A percentile compares a stretch with the other conserved stretches of the same genome.
These are phyloP conservation scores for Kuraishia hungarica DNA, from an alignment of 805 yeast species.

Conservation along the genomic window DNA sequence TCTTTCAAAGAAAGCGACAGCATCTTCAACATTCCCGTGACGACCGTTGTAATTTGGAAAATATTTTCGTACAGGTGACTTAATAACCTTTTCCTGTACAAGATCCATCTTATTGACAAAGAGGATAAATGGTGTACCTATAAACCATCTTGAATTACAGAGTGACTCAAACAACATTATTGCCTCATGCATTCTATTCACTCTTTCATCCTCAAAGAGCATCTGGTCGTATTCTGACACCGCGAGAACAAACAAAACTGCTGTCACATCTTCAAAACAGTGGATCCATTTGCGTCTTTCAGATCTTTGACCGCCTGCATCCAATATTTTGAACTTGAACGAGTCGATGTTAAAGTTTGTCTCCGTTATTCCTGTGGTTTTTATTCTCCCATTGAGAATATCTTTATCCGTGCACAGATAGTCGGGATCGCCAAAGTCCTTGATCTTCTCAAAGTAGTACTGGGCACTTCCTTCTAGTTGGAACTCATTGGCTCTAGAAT, in stretches of 20 bases:
- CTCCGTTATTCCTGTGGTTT: slow-evolving; percentile 93
- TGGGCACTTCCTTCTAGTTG: slow-evolving; percentile 80
- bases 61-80: slow-evolving; percentile 58
- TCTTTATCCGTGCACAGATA: slow-evolving; percentile 76
- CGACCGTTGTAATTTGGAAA: slow-evolving; percentile 75
- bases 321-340: slow-evolving; percentile 67
- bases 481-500: slow-evolving; percentile 58
- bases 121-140: slow-evolving; percentile 77
- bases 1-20: slow-evolving; percentile 61
- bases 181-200: slow-evolving; percentile 87
- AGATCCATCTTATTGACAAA: slow-evolving; percentile 86
- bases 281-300: slow-evolving; percentile 94
- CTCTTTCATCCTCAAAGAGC: slow-evolving; percentile 82
- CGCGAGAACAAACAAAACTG: slow-evolving; percentile 82
- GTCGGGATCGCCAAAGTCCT: slow-evolving; percentile 50
- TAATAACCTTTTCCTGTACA: slow-evolving; percentile 59
- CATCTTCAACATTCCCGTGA: slow-evolving; percentile 56
- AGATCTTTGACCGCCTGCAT: slow-evolving; percentile 94
- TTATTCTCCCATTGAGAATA: slow-evolving; percentile 82
- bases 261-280: slow-evolving; percentile 84
- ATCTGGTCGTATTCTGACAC: slow-evolving; percentile 89
- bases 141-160: slow-evolving; percentile 81
- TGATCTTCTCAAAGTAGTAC: slow-evolving; percentile 72
- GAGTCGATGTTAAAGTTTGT: slow-evolving; percentile 63
- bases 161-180: slow-evolving; percentile 75